These are phyloP conservation scores for Globisporangium middletonii DNA, from an alignment of 352 stramenopile genomes.

Conservation along the genomic window DNA sequence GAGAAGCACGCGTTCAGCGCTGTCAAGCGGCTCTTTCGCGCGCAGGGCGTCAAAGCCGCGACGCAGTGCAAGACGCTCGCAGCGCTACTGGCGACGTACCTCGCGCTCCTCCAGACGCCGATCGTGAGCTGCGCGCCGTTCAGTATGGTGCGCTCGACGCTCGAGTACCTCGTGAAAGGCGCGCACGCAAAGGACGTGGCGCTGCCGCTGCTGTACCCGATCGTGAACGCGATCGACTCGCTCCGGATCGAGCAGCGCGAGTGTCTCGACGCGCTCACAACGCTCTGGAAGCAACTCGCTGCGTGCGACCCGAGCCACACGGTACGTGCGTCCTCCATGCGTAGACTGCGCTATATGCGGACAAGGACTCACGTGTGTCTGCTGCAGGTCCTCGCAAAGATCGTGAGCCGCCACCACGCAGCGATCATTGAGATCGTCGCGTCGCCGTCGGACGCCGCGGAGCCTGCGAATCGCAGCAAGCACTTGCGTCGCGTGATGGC, in stretches of 20 bases:
- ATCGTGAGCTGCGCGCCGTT: constrained; percentile 44
- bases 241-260: constrained; percentile 64
- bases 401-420: constrained; percentile 31
- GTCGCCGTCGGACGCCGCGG: neutral
- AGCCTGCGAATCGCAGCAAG: neutral
- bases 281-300: constrained; percentile 40
- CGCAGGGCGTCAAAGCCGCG: constrained; percentile 25
- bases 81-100: constrained; percentile 37
- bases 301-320: constrained; percentile 30
- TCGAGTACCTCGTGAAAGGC: constrained; percentile 51
- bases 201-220: constrained; percentile 45
- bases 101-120: constrained; percentile 31
- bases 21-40: constrained; percentile 48
- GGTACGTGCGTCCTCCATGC: constrained; percentile 16
- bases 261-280: constrained; percentile 62
- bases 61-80: constrained; percentile 34
- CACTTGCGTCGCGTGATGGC: neutral
- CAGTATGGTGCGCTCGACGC: constrained; percentile 52
- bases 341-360: neutral
- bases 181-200: constrained; percentile 18
- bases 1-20: constrained; percentile 44
- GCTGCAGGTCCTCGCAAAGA: constrained; percentile 29
- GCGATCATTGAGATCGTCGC: constrained; percentile 35
- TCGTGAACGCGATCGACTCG: constrained; percentile 67
- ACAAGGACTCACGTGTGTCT: neutral